Percentiles rank a stretch among this genome's conserved stretches.
Evolutionary conservation across 106 monocot species (phyloP).

Genomic region (Dendrobium catenatum): DNA sequence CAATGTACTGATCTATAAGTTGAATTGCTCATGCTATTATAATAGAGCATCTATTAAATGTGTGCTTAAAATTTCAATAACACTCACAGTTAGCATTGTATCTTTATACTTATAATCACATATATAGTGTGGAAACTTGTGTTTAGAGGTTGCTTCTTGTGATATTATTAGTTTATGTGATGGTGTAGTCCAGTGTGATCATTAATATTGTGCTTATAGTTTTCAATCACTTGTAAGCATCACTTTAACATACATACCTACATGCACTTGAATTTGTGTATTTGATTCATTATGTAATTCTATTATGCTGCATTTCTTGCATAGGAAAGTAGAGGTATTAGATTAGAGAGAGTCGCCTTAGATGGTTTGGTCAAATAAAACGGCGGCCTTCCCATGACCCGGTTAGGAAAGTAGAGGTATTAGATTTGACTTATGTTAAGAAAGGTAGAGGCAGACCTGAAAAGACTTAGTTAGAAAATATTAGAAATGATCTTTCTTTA

Average conservation of each 20-base stretch:
- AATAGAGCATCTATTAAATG: too few relatives aligned
- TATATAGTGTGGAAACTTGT: not conserved
- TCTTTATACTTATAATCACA: not conserved
- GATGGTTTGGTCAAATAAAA: too few relatives aligned
- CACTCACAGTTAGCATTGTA: not conserved
- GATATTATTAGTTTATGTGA: not conserved
- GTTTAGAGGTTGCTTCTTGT: not conserved
- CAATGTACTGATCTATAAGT: not conserved
- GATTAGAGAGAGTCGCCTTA: too few relatives aligned
- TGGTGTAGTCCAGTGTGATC: not conserved
- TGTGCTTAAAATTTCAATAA: not conserved
- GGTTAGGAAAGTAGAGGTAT: too few relatives aligned
- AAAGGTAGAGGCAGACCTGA: too few relatives aligned
- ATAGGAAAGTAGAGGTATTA: too few relatives aligned
- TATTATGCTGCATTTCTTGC: not conserved
- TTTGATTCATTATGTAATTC: not conserved
- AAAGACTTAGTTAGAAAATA: too few relatives aligned
- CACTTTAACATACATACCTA: not conserved
- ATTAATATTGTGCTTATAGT: not conserved
- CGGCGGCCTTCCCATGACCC: too few relatives aligned
- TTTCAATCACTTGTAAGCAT: not conserved
- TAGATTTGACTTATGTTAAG: too few relatives aligned
- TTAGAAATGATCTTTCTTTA: too few relatives aligned
- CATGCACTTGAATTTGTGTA: not conserved
- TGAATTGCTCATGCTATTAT: not conserved